Percentiles rank a stretch among this genome's conserved stretches.
Evolutionary conservation across 805 yeast genomes (phyloP).

Genomic region (Naumovozyma castellii): DNA sequence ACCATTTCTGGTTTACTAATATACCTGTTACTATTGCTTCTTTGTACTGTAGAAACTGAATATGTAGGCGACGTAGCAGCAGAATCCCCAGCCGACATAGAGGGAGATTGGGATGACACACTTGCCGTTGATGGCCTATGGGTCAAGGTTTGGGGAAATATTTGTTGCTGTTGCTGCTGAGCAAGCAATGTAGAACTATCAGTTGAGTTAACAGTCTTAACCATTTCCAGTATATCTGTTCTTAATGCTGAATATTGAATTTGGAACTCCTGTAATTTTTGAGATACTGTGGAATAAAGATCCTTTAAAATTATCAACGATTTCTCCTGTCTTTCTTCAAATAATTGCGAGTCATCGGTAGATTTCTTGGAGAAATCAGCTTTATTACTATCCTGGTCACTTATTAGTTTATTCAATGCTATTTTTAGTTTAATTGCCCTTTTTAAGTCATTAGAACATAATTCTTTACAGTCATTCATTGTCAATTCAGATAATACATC

Average conservation of each 20-base stretch:
- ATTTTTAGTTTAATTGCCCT: constrained; percentile 53
- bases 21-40: background rate
- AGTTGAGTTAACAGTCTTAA: constrained; percentile 12
- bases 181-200: background rate
- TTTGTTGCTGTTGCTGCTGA: background rate
- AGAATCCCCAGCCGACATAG: background rate
- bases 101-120: background rate
- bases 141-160: background rate
- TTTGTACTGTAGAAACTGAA: background rate
- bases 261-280: constrained; percentile 26
- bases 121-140: background rate
- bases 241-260: constrained; percentile 23
- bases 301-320: constrained; percentile 23
- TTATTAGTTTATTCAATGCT: constrained; percentile 45
- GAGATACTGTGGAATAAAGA: constrained; percentile 19
- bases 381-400: constrained; percentile 10
- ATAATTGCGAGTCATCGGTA: constrained; percentile 9
- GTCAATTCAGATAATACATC: constrained; percentile 59
- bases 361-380: constrained; percentile 1
- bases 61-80: background rate
- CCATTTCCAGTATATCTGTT: constrained; percentile 24
- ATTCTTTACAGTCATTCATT: constrained; percentile 61
- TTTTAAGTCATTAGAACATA: constrained; percentile 49
- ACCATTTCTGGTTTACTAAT: background rate
- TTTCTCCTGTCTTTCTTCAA: constrained; percentile 24